A percentile compares a stretch with the other conserved stretches of the same genome.
Conservation (phyloP, 1,139 yeast species). For the Hemisphaericaspora xylanilytica region DNA sequence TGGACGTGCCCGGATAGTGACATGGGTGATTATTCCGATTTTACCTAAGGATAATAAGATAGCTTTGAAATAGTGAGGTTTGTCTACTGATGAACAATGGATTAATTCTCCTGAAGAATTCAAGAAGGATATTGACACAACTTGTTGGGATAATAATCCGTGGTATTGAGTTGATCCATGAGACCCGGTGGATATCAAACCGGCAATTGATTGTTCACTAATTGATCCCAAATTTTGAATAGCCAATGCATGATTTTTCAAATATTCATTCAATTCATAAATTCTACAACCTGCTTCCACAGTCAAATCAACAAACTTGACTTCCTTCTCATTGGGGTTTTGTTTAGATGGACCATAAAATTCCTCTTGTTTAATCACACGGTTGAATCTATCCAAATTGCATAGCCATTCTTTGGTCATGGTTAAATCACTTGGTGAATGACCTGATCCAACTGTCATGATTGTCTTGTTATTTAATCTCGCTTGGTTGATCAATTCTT, state of each 20-base stretch:
- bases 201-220: constrained; percentile 91
- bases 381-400: constrained; percentile 73
- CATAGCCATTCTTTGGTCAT: constrained; percentile 89
- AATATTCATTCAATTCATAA: constrained; percentile 68
- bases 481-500: constrained; percentile 65
- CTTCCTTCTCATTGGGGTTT: constrained; percentile 31
- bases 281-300: constrained; percentile 91
- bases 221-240: constrained; percentile 92
- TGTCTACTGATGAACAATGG: constrained; percentile 64
- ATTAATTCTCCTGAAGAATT: constrained; percentile 72
- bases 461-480: constrained; percentile 58
- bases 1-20: constrained; percentile 85
- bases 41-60: constrained; percentile 85
- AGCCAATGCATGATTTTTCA: constrained; percentile 67
- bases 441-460: constrained; percentile 91
- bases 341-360: constrained; percentile 30
- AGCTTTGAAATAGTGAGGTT: constrained; percentile 77
- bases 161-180: constrained; percentile 95
- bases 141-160: constrained; percentile 85
- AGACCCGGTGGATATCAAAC: constrained; percentile 92
- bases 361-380: constrained; percentile 45
- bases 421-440: constrained; percentile 89
- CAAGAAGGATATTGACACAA: constrained; percentile 71
- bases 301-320: constrained; percentile 80
- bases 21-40: constrained; percentile 84